A percentile compares a stretch with the other conserved stretches of the same genome.
These are phyloP conservation scores for Saturnispora zaruensis DNA, from an alignment of 805 yeast species.

Conservation along the genomic window DNA sequence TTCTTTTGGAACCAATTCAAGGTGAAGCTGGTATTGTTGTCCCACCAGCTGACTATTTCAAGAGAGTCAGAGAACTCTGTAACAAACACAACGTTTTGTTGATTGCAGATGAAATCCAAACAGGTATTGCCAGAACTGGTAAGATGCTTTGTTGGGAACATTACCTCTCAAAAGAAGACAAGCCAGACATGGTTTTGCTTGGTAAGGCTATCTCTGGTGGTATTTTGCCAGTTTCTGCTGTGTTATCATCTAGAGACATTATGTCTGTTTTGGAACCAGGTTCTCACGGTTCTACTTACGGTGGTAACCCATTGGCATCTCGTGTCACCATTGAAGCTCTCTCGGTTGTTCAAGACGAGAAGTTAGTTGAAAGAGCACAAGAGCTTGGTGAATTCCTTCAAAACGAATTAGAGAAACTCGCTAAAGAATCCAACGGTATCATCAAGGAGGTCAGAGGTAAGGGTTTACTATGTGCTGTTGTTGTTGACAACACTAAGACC, in stretches of 20 bases:
- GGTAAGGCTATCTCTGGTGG: conserved; percentile 98
- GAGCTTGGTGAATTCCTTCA: conserved; percentile 65
- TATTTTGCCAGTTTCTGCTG: conserved; percentile 86
- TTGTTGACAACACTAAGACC: conserved; percentile 75
- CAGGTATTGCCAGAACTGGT: conserved; percentile 97
- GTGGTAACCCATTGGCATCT: conserved; percentile 94
- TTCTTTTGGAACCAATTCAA: conserved; percentile 90
- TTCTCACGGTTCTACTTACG: conserved; percentile 95
- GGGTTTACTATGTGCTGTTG: conserved; percentile 86
- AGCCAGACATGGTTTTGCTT: conserved; percentile 81
- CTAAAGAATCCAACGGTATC: conserved; percentile 38
- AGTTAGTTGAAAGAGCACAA: conserved; percentile 68
- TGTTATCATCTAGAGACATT: conserved; percentile 79
- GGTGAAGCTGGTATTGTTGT: conserved; percentile 98
- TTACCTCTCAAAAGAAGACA: conserved; percentile 44
- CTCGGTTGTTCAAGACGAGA: conserved; percentile 81
- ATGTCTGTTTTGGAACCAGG: conserved; percentile 90
- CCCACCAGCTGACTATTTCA: conserved; percentile 76
- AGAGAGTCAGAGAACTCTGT: conserved; percentile 65
- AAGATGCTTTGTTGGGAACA: conserved; percentile 89
- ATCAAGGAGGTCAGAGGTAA: conserved; percentile 67
- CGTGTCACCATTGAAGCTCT: conserved; percentile 90
- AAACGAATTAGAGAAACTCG: conserved; percentile 39
- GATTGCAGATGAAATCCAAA: conserved; percentile 95
- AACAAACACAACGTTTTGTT: conserved; percentile 76